Percentiles rank a stretch among this genome's conserved stretches.
phyloP scores from a whole-genome alignment of 768 basidiomycete species.

The Hygrocybe coccinea region DNA sequence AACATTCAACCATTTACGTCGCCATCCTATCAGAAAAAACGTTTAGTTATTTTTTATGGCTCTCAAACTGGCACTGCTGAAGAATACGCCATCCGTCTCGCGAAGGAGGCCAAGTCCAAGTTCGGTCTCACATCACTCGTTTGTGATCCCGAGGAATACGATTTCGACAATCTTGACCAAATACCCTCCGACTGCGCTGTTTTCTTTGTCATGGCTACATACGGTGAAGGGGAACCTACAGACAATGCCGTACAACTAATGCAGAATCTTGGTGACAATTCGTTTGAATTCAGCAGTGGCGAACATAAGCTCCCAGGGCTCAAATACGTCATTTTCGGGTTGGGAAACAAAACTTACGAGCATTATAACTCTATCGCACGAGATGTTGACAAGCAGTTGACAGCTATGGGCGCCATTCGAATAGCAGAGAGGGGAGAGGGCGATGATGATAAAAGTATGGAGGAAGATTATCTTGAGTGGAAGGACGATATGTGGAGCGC shows the following conservation, averaged over 20 bases:
- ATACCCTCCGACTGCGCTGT: conserved; percentile 82
- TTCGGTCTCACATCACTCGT: conserved; percentile 94
- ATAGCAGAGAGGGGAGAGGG: conserved; percentile 92
- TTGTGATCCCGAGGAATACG: conserved; percentile 98
- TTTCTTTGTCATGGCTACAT: conserved; percentile 96
- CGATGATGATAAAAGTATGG: conserved; percentile 99
- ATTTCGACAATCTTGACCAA: conserved; percentile 93
- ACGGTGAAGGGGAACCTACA: conserved; percentile 98
- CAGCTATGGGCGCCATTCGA: conserved; percentile 75
- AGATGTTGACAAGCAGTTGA: conserved; percentile 66
- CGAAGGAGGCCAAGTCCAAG: conserved; percentile 95
- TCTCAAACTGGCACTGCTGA: conserved; percentile 99
- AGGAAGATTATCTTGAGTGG: conserved; percentile 99
- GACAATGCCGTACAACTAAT: conserved; percentile 95
- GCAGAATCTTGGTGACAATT: conserved; percentile 84
- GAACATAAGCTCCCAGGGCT: conserved; percentile 71
- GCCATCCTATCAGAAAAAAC: conserved; percentile 70
- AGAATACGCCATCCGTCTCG: conserved; percentile 94
- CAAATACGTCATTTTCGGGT: conserved; percentile 91
- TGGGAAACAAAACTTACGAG: conserved; percentile 92
- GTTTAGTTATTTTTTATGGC: conserved; percentile 94
- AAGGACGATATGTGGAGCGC: conserved; percentile 97
- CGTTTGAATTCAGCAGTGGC: conserved; percentile 83
- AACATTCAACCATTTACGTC: conserved; percentile 1
- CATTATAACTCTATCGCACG: conserved; percentile 92